Evolutionary conservation across 2,329 filamentous ascomycete species (phyloP), one percentile per base, ranked within the genome.

Genomic region (Orbilia ellipsospora): DNA sequence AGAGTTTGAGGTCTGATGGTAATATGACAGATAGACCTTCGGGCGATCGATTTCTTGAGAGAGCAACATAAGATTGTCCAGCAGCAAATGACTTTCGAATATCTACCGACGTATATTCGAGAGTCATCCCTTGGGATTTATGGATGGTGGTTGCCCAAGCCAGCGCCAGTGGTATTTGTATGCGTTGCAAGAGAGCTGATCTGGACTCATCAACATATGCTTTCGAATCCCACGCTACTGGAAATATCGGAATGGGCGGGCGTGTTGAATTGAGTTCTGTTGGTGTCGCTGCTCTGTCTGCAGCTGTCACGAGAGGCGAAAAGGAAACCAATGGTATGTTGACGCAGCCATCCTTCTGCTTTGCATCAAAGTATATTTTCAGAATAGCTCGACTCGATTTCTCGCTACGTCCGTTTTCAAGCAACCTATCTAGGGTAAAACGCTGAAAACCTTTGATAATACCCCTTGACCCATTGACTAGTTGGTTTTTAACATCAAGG

Each of bases 131-230:
- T 81, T 90, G 87, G 2, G 84, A 84, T 80, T 89, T 90, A 80
- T 90, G 89, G 1, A 89, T 86, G 0, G 85, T 90, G 78, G 90
- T 85, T 0, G 89, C 89, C 86, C 88, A 90, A 0, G 85, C 89
- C 0, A 88, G 83, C 0, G 84, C 81, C 0, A 90, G 82, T 0
- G 89, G 89, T 4, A 90, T 84, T 78, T 90, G 88, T 0, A 88
- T 88, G n/a, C 89, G 83, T 0, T 83, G 82, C 0, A 89, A 79
- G 0, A 68, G 28, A 6, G 63, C 70, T 1, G 86, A 78, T 42
- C 83, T 59, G 15, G 56, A 54, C 7, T 74, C 70, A 20, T 68
- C 63, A 16, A 68, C 48, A 15, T 68, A 74, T 54, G 42, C 54
- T 44, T 74, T 74, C 5, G 57, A 63, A 55, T 74, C 70, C 70